Percentiles rank a stretch among this genome's conserved stretches.
Evolutionary conservation across 2,329 filamentous ascomycete species (phyloP).

Genomic region (Colletotrichum tabaci): DNA sequence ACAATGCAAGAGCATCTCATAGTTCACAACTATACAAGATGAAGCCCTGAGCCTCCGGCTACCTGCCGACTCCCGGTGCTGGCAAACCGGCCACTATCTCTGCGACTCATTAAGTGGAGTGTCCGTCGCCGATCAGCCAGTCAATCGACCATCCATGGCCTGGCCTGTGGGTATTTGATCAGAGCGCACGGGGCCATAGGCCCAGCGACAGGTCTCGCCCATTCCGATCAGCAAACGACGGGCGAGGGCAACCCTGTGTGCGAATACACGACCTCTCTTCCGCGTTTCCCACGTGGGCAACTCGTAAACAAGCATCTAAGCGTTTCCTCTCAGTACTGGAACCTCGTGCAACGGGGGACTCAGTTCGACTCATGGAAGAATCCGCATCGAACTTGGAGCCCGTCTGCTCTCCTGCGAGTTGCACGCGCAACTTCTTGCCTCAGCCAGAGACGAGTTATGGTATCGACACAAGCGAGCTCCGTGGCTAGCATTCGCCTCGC

Average conservation of each 20-base stretch:
- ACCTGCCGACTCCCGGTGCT: slow-evolving; percentile 2
- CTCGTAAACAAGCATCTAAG: slow-evolving; percentile 1
- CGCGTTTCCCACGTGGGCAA: slow-evolving; percentile 27
- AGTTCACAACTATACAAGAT: neutral
- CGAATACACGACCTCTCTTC: slow-evolving; percentile 11
- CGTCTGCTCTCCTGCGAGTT: neutral
- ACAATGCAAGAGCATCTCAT: neutral
- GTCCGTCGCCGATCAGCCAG: slow-evolving; percentile 20
- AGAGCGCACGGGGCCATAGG: neutral
- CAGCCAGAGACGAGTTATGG: neutral
- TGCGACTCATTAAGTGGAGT: slow-evolving; percentile 28
- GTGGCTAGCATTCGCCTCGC: neutral
- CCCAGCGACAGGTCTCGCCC: slow-evolving; percentile 29
- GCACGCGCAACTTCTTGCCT: slow-evolving; percentile 16
- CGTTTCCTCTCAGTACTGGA: neutral
- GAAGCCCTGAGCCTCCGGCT: neutral
- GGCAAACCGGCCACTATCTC: slow-evolving; percentile 13
- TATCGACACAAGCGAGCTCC: neutral
- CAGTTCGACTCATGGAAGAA: neutral
- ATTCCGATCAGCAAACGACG: slow-evolving; percentile 22
- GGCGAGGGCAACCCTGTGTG: slow-evolving; percentile 8
- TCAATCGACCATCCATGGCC: neutral
- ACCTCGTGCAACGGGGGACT: too few relatives aligned
- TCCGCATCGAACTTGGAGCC: neutral
- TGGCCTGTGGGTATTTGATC: neutral